A percentile compares a stretch with the other conserved stretches of the same genome.
Conservation (phyloP, 768 basidiomycete genomes). For the Coprinellus aureogranulatus region DNA sequence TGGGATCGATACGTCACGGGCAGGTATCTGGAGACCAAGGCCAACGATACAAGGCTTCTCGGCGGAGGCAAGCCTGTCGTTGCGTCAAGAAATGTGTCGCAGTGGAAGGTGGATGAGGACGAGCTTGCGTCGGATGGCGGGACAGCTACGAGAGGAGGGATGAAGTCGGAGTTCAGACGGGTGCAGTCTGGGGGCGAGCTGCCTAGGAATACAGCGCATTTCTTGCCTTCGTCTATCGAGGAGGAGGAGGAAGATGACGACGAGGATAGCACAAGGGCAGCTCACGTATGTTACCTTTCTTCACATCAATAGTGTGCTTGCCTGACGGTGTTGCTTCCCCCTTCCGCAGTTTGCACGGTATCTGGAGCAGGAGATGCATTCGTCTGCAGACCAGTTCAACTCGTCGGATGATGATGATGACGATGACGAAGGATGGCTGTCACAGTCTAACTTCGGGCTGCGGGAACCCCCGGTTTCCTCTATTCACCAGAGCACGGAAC, state of each 20-base stretch:
- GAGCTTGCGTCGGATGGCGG: slow-evolving; percentile 27
- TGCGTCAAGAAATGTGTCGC: slow-evolving; percentile 26
- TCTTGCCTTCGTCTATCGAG: slow-evolving; percentile 38
- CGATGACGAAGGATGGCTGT: slow-evolving; percentile 77
- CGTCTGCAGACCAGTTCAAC: slow-evolving; percentile 52
- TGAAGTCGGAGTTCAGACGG: slow-evolving; percentile 14
- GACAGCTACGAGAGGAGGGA: slow-evolving; percentile 13
- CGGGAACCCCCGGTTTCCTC: slow-evolving; percentile 47
- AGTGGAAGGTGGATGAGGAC: slow-evolving; percentile 75
- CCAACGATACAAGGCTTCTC: slow-evolving; percentile 71
- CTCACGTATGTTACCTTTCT: slow-evolving; percentile 36
- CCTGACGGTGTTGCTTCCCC: not conserved
- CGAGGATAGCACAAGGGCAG: slow-evolving; percentile 36
- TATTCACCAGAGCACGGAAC: slow-evolving; percentile 41
- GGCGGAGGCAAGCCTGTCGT: slow-evolving; percentile 83
- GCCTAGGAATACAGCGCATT: slow-evolving; percentile 23
- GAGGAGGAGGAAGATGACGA: slow-evolving; percentile 39
- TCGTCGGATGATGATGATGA: slow-evolving; percentile 53
- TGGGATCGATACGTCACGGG: slow-evolving; percentile 93
- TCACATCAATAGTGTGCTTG: slow-evolving; percentile 7
- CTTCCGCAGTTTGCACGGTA: slow-evolving; percentile 78
- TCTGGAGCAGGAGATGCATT: slow-evolving; percentile 69
- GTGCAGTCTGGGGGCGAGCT: slow-evolving; percentile 23
- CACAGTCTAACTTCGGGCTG: slow-evolving; percentile 71
- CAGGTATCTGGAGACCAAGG: slow-evolving; percentile 82